phyloP scores from a whole-genome alignment of 345 rosid genomes.

The Eucalyptus curtisii region DNA sequence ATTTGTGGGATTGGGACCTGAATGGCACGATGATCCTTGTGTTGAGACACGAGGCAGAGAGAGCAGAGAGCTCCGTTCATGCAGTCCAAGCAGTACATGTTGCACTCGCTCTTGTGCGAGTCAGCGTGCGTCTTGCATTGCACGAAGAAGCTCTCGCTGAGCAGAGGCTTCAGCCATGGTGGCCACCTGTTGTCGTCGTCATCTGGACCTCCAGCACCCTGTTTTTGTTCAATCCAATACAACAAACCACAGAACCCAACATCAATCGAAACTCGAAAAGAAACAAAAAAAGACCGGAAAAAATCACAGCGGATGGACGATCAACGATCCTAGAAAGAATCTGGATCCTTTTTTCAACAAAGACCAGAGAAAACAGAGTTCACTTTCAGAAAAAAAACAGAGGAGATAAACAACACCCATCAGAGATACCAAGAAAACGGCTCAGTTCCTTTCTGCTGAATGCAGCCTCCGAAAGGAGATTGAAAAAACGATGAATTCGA shows the following conservation, averaged over 20 bases:
- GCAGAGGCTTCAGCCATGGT: constrained; percentile 70
- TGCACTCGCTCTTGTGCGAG: constrained; percentile 93
- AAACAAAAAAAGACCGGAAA: not conserved
- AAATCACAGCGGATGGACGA: not conserved
- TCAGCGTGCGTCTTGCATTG: constrained; percentile 82
- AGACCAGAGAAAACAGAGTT: not conserved
- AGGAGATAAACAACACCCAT: not conserved
- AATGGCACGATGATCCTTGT: not conserved
- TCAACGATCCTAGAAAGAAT: not conserved
- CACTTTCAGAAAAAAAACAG: not conserved
- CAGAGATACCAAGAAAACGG: not conserved
- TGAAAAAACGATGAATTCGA: not conserved
- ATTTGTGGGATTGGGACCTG: not conserved
- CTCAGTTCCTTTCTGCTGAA: not conserved
- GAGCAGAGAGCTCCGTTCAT: constrained; percentile 69
- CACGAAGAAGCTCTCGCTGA: constrained; percentile 69
- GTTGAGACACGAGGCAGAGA: not conserved
- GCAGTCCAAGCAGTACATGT: constrained; percentile 96
- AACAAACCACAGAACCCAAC: not conserved
- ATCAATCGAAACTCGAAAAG: not conserved
- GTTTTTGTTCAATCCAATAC: not conserved
- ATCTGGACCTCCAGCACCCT: constrained; percentile 70
- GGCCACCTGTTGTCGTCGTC: constrained; percentile 69
- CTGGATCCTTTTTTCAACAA: not conserved
- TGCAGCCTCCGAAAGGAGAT: not conserved